Base-by-base conservation (phyloP, 129 eudicot genomes). In the Flaveria sonorensis region DNA sequence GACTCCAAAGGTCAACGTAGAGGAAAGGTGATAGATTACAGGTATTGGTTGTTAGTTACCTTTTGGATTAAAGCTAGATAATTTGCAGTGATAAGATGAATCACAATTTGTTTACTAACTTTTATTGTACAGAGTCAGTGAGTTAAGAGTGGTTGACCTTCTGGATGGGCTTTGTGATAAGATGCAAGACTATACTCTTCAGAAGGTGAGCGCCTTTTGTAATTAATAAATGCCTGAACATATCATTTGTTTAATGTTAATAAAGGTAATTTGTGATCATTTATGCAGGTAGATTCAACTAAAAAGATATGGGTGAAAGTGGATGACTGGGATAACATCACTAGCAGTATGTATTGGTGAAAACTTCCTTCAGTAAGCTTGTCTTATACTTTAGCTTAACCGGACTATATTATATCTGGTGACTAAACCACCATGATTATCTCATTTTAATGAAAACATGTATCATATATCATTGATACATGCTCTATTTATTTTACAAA, bases 151-250 rank as follows among this genome's bases (percentile, higher is more conserved):
- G 20, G 97, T 91, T 71, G 99, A 94, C 53, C 99, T 94, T 72
- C 83, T 94, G 75, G 99, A 94, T 85, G 99, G 97, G 64, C 96
- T 94, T 69, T 94, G 99, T 78, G 97, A 94, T 16, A 94, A 87
- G 78, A 94, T 94, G 99, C 97, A 87, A 80, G 99, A 94, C 70
- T 94, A 94, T 72, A 94, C 97, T 66, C 96, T 94, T 75, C 87
- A 84, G 83, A 87, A 91, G 99, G 98, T 88, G 81, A 71, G 30
- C 39, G 20, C 56, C 64, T 63, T n/a, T n/a, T n/a, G n/a, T n/a
- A n/a, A 66, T 66, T 39, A 8, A 28, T 62, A 63, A 63, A 28
- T 14, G 46, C 4, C 1, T 14, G 15, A 32, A 1, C 5, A 30
- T 30, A 63, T 63, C 45, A 30, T 15, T 26, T 30, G 32, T 63